Evolutionary conservation across 257 asterid species (phyloP).

Genomic region (Plantago ovata): DNA sequence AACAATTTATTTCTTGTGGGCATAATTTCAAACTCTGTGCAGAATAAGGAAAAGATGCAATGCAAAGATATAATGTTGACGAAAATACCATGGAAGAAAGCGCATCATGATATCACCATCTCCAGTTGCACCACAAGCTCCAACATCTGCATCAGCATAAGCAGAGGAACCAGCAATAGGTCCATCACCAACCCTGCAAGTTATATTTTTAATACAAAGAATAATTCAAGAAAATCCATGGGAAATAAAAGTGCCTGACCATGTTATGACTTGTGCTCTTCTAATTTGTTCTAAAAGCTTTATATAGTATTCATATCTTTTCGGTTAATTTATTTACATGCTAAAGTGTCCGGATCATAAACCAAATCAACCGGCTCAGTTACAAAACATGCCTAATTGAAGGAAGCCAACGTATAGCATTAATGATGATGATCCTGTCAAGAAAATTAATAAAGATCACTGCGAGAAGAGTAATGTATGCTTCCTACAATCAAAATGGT

Average conservation of each 20-base stretch:
- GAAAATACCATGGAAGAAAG: conserved; percentile 83
- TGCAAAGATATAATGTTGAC: neutral
- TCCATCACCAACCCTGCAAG: conserved; percentile 89
- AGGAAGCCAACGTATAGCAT: no score
- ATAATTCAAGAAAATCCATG: conserved; percentile 2
- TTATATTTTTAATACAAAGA: neutral
- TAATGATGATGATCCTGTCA: no score
- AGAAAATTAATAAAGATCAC: no score
- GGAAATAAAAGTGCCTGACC: conserved; percentile 9
- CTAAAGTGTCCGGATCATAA: no score
- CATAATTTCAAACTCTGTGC: neutral
- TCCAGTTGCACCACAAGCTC: conserved; percentile 98
- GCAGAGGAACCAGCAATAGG: conserved; percentile 96
- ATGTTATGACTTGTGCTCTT: no score
- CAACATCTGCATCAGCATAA: conserved; percentile 83
- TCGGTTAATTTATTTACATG: no score
- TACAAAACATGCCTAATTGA: no score
- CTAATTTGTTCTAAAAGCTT: no score
- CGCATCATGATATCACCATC: conserved; percentile 99
- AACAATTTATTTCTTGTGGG: neutral
- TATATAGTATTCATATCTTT: no score
- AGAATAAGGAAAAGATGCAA: neutral
- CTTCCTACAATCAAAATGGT: no score
- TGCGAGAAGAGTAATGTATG: no score
- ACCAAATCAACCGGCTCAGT: no score